Evolutionary conservation across 2,329 filamentous ascomycete species (phyloP).

Genomic region (Ceratocystis lukuohia): DNA sequence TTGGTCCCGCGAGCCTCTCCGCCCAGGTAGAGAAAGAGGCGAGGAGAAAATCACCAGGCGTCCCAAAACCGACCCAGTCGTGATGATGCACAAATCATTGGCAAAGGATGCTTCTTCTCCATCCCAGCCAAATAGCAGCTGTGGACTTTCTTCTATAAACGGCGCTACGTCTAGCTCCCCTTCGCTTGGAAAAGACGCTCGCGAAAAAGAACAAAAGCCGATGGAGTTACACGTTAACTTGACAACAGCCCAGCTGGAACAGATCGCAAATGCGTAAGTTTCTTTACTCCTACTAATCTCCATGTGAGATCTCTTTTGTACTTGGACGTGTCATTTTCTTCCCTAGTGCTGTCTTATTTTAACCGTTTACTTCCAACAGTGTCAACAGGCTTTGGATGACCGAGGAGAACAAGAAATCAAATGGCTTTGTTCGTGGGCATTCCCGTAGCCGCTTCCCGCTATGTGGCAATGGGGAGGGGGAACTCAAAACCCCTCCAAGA

Average conservation of each 20-base stretch:
- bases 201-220: constrained; percentile 28
- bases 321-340: no score
- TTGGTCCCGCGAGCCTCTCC: neutral
- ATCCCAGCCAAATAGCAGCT: neutral
- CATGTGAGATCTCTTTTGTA: no score
- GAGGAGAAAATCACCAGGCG: neutral
- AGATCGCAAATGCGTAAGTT: constrained; percentile 34
- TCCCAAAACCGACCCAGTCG: neutral
- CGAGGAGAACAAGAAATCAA: neutral
- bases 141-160: neutral
- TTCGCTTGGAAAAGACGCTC: neutral
- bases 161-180: neutral
- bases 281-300: no score
- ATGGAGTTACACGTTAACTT: constrained; percentile 37
- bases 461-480: neutral
- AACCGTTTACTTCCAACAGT: neutral
- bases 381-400: neutral
- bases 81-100: neutral
- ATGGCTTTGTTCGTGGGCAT: neutral
- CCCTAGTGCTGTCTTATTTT: neutral
- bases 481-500: neutral
- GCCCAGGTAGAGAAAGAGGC: neutral
- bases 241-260: constrained; percentile 37
- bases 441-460: neutral
- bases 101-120: neutral